Conservation (phyloP, 2,329 filamentous ascomycete species). For the Calcarisporium arbuscula region DNA sequence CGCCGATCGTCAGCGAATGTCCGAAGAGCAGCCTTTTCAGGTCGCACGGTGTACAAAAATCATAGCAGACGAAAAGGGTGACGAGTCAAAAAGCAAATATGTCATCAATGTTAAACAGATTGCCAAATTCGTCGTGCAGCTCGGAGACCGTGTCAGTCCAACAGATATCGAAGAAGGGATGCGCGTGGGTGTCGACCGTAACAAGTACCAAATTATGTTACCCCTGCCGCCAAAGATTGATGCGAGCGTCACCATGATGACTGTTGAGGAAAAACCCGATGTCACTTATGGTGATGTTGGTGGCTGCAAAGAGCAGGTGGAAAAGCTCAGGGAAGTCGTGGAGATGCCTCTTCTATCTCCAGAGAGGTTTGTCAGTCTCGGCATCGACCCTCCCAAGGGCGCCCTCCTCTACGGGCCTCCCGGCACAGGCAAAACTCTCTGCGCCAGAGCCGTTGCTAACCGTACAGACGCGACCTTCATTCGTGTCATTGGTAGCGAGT, state of each 20-base stretch:
- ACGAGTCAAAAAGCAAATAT: conserved; percentile 98
- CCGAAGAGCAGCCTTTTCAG: conserved; percentile 94
- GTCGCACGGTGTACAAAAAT: conserved; percentile 99
- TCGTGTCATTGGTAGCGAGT: conserved; percentile 92
- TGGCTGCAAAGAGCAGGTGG: conserved; percentile 98
- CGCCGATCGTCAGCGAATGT: conserved; percentile 96
- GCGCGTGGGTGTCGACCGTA: conserved; percentile 95
- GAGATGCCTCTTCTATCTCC: conserved; percentile 97
- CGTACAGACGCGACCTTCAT: conserved; percentile 98
- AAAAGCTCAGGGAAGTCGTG: conserved; percentile 96
- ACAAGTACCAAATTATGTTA: conserved; percentile 98
- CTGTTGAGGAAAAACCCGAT: conserved; percentile 98
- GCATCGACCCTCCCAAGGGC: conserved; percentile 97
- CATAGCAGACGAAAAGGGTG: conserved; percentile 88
- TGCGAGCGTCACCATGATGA: conserved; percentile 99
- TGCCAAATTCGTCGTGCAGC: conserved; percentile 97
- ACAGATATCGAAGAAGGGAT: conserved; percentile 99
- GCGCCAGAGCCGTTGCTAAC: conserved; percentile 94
- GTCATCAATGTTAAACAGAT: conserved; percentile 99
- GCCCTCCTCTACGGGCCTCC: conserved; percentile 94
- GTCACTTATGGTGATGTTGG: conserved; percentile 98
- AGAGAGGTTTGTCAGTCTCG: conserved; percentile 96
- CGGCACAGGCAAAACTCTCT: conserved; percentile 98
- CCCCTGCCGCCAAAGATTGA: conserved; percentile 97
- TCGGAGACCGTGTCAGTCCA: conserved; percentile 92